Evolutionary conservation across 257 asterid genomes (phyloP).

Genomic region (Catharanthus roseus): DNA sequence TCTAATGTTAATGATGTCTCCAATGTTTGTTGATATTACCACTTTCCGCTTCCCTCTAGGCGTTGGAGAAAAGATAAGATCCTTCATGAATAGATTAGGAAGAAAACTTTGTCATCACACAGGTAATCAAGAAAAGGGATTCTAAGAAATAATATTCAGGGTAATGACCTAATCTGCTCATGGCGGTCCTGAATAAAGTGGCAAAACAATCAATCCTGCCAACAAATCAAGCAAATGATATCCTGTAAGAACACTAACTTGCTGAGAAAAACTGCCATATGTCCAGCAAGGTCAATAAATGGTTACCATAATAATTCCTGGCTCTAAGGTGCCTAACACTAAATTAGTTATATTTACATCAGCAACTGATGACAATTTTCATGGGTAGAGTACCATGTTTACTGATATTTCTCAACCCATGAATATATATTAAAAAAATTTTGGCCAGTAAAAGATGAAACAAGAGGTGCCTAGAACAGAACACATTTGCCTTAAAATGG

Average conservation of each 20-base stretch:
- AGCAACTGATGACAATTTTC: not conserved
- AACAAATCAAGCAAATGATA: conserved; percentile 14
- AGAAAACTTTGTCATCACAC: conserved; percentile 8
- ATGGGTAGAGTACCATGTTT: not conserved
- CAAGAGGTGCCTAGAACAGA: not conserved
- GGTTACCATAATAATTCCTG: not conserved
- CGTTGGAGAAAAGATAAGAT: conserved; percentile 82
- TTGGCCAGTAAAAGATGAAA: not conserved
- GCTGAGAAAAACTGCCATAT: too few species aligned
- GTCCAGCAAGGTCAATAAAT: not conserved
- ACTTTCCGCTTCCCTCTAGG: conserved; percentile 98
- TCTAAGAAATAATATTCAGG: conserved; percentile 4
- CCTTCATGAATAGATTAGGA: conserved; percentile 34
- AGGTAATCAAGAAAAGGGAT: not conserved
- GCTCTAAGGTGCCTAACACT: not conserved
- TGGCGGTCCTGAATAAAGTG: conserved; percentile 87
- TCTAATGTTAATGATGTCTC: conserved; percentile 98
- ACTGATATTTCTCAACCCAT: not conserved
- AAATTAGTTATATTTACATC: not conserved
- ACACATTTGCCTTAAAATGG: too few species aligned
- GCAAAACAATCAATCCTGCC: conserved; percentile 78
- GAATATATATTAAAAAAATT: not conserved
- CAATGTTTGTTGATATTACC: conserved; percentile 87
- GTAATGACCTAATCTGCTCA: conserved; percentile 86
- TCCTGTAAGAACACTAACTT: not conserved